Evolutionary conservation across 73 alveolate genomes (phyloP).

Genomic region (Diophrys appendiculata): DNA sequence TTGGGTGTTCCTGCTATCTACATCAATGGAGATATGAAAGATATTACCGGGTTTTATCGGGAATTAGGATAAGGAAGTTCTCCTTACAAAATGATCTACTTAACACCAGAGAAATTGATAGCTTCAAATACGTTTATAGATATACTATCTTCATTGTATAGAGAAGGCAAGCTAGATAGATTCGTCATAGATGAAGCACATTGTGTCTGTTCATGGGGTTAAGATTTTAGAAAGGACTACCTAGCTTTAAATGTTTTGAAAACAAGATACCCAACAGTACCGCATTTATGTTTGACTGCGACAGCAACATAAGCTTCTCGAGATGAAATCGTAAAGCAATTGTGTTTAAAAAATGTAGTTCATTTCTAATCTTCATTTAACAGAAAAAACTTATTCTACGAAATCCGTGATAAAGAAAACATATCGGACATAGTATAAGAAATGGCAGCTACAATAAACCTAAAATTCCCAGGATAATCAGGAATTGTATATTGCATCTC

Average conservation of each 20-base stretch:
- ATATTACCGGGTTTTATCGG: constrained; percentile 10
- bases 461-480: constrained; percentile 58
- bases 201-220: constrained; percentile 99
- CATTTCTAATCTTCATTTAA: constrained; percentile 89
- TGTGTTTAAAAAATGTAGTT: constrained; percentile 80
- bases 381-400: constrained; percentile 89
- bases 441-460: constrained; percentile 63
- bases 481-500: constrained; percentile 97
- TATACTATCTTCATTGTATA: constrained; percentile 45
- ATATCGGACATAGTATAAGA: constrained; percentile 71
- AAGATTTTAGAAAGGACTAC: constrained; percentile 98
- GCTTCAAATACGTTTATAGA: constrained; percentile 34
- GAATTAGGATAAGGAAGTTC: constrained; percentile 11
- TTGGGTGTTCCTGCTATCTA: constrained; percentile 13
- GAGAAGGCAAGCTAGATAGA: constrained; percentile 58
- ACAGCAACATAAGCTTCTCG: constrained; percentile 97
- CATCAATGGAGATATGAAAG: background rate
- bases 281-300: constrained; percentile 97
- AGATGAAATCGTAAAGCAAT: constrained; percentile 89
- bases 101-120: constrained; percentile 76
- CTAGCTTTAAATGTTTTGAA: constrained; percentile 76
- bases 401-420: constrained; percentile 73
- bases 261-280: constrained; percentile 88
- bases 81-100: constrained; percentile 38
- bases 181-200: constrained; percentile 99